A percentile compares a stretch with the other conserved stretches of the same genome.
phyloP scores from a whole-genome alignment of 1,284 basidiomycete genomes.

The Ceratobasidium sp. region DNA sequence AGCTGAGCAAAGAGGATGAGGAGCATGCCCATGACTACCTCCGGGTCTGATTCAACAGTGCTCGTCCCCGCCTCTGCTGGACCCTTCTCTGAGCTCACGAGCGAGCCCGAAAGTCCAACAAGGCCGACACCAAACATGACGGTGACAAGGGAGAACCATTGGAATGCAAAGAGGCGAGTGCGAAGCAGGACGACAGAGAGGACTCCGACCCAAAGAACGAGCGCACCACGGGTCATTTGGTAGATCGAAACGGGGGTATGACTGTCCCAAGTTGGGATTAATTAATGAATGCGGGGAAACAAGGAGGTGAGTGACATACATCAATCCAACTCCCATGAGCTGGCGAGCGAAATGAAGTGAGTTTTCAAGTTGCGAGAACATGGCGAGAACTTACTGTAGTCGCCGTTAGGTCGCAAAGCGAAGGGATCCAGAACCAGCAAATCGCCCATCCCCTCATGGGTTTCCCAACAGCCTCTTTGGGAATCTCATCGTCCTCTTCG shows the following conservation, averaged over 20 bases:
- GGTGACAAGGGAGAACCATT: constrained; percentile 89
- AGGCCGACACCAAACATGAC: constrained; percentile 91
- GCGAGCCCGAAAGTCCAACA: constrained; percentile 89
- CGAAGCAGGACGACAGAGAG: constrained; percentile 91
- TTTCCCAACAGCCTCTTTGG: constrained; percentile 50
- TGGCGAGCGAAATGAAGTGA: constrained; percentile 69
- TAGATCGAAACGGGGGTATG: constrained; percentile 92
- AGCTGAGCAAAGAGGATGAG: constrained; percentile 96
- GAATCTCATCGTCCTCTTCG: constrained; percentile 53
- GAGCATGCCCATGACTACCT: constrained; percentile 68
- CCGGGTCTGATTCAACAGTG: constrained; percentile 12
- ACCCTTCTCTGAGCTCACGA: constrained; percentile 51
- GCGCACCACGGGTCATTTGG: constrained; percentile 94
- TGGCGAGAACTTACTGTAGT: constrained; percentile 66
- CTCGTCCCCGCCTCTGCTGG: constrained; percentile 5
- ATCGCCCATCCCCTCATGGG: constrained; percentile 71
- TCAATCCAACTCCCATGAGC: constrained; percentile 93
- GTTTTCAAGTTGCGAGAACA: constrained; percentile 23
- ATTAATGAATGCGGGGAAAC: constrained; percentile 1
- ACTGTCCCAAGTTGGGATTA: constrained; percentile 1
- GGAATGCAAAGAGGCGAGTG: constrained; percentile 52
- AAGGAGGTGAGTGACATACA: constrained; percentile 62
- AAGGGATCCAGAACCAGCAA: constrained; percentile 84
- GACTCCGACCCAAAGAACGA: constrained; percentile 95
- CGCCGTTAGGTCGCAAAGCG: constrained; percentile 84